These are phyloP conservation scores for Suillus subalutaceus DNA, from an alignment of 768 basidiomycete species.

Conservation along the genomic window DNA sequence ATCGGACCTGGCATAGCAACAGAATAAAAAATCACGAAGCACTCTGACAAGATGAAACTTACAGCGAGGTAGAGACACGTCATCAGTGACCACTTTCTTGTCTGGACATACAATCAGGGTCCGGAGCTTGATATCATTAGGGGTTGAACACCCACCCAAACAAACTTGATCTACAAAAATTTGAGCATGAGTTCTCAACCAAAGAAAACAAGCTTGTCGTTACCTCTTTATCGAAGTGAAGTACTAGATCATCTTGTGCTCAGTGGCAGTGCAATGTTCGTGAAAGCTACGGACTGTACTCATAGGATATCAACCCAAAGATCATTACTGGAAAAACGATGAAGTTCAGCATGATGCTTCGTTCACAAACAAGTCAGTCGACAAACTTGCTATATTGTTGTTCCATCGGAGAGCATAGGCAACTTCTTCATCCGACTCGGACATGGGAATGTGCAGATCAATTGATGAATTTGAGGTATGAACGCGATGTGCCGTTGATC, in stretches of 20 bases:
- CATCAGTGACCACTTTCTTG: neutral
- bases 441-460: neutral
- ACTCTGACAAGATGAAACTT: neutral
- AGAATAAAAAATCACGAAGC: neutral
- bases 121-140: neutral
- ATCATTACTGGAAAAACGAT: neutral
- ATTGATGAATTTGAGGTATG: neutral
- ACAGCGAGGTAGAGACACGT: neutral
- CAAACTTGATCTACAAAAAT: neutral
- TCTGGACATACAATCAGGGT: neutral
- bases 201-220: neutral
- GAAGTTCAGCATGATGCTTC: neutral
- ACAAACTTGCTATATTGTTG: neutral
- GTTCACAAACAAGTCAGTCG: neutral
- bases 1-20: neutral
- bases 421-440: neutral
- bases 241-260: neutral
- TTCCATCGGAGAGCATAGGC: slow-evolving; percentile 2
- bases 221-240: slow-evolving; percentile 7
- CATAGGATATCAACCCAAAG: neutral
- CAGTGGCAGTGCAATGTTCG: neutral
- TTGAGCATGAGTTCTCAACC: neutral
- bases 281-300: slow-evolving; percentile 6
- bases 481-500: neutral
- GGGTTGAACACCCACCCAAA: neutral